Evolutionary conservation across 169 alveolate genomes (phyloP).

Genomic region (Ichthyophthirius multifiliis): DNA sequence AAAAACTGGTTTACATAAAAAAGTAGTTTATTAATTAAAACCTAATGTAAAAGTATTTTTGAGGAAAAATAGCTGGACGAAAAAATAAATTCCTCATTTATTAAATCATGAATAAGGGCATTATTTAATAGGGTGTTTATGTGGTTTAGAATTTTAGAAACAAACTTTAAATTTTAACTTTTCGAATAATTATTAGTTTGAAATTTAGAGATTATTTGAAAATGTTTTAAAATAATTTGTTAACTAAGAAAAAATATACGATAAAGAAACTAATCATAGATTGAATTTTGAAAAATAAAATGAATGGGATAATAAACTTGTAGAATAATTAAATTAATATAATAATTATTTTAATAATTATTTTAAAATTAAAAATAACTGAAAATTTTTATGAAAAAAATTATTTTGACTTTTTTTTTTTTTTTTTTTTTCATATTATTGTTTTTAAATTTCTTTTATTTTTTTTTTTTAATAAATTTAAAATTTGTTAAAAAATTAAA

Average conservation of each 20-base stretch:
- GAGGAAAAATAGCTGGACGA: neutral
- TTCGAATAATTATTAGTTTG: neutral
- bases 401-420: too few relatives aligned
- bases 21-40: neutral
- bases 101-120: neutral
- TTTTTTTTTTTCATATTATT: too few relatives aligned
- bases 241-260: neutral
- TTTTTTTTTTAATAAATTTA: too few relatives aligned
- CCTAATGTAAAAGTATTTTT: neutral
- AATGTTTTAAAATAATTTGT: neutral
- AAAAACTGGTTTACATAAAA: neutral
- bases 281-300: neutral
- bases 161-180: neutral
- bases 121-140: neutral
- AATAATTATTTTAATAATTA: too few relatives aligned
- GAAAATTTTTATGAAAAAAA: too few relatives aligned
- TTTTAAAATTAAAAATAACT: too few relatives aligned
- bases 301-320: slow-evolving; percentile 14
- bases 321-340: too few relatives aligned
- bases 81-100: neutral
- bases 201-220: neutral
- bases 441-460: too few relatives aligned
- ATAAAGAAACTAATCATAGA: neutral
- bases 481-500: too few relatives aligned
- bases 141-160: neutral